Evolutionary conservation across 805 yeast genomes (phyloP).

Genomic region (Kregervanrija fluxuum): DNA sequence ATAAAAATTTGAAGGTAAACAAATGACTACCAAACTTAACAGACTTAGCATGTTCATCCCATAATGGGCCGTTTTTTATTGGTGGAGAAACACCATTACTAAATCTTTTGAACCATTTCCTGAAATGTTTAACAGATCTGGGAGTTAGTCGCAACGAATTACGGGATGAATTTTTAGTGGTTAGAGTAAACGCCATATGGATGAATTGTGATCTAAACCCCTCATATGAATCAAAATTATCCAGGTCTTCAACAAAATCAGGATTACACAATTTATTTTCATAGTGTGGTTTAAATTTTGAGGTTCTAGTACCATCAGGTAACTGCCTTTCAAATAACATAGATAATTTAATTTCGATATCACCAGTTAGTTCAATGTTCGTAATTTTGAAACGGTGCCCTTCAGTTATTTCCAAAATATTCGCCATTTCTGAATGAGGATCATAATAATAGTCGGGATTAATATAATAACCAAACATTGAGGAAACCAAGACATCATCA

Average conservation of each 20-base stretch:
- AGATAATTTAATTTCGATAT: constrained; percentile 51
- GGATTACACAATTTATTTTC: constrained; percentile 51
- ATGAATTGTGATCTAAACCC: constrained; percentile 75
- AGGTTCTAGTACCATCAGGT: constrained; percentile 30
- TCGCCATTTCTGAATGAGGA: constrained; percentile 4
- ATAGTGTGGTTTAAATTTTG: constrained; percentile 48
- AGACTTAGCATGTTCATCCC: constrained; percentile 45
- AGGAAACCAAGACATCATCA: constrained; percentile 10
- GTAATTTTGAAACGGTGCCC: constrained; percentile 37
- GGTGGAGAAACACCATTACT: constrained; percentile 73
- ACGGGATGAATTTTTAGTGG: constrained; percentile 27
- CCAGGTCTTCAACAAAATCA: constrained; percentile 34
- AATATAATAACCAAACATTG: constrained; percentile 21
- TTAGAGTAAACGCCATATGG: constrained; percentile 56
- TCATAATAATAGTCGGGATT: constrained; percentile 12
- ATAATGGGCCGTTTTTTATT: constrained; percentile 63
- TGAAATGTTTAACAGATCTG: constrained; percentile 53
- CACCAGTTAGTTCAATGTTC: constrained; percentile 54
- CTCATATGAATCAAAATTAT: constrained; percentile 65
- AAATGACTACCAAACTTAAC: constrained; percentile 72
- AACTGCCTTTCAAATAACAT: constrained; percentile 45
- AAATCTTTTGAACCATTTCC: constrained; percentile 78
- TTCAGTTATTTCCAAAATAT: constrained; percentile 2
- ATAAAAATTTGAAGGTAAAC: constrained; percentile 68
- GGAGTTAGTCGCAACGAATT: constrained; percentile 77